Evolutionary conservation across 1,284 basidiomycete species (phyloP).

Genomic region (Filobasidium uniguttulatum): DNA sequence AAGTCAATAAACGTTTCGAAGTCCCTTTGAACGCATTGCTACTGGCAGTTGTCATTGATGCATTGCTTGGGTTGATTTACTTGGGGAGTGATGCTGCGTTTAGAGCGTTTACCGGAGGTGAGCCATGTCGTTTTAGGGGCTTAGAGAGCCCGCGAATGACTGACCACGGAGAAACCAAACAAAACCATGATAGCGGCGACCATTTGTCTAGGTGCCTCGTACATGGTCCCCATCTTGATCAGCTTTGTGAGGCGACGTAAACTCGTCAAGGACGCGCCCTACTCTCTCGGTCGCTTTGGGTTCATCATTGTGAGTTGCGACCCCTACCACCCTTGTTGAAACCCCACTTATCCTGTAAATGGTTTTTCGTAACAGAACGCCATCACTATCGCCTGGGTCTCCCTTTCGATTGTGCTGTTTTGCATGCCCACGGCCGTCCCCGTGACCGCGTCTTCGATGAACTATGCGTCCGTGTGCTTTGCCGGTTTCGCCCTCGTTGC

Average conservation of each 20-base stretch:
- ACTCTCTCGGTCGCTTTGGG: constrained; percentile 36
- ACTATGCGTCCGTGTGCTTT: constrained; percentile 35
- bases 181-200: constrained; percentile 21
- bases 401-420: constrained; percentile 38
- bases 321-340: neutral
- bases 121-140: constrained; percentile 6
- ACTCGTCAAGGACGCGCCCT: constrained; percentile 32
- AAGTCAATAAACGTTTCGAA: constrained; percentile 33
- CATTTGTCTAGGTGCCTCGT: constrained; percentile 32
- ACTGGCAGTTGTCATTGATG: constrained; percentile 36
- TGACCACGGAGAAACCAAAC: neutral
- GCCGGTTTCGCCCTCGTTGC: constrained; percentile 32
- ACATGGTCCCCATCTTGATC: constrained; percentile 37
- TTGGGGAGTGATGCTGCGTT: constrained; percentile 31
- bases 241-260: constrained; percentile 30
- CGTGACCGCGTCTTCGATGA: constrained; percentile 36
- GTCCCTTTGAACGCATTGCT: constrained; percentile 36
- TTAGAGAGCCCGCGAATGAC: neutral
- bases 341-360: neutral
- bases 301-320: constrained; percentile 23
- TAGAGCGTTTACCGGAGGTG: constrained; percentile 28
- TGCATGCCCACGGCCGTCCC: constrained; percentile 39
- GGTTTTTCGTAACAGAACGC: constrained; percentile 24
- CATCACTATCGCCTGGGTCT: constrained; percentile 38
- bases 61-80: constrained; percentile 36